A percentile compares a stretch with the other conserved stretches of the same genome.
phyloP scores from a whole-genome alignment of 208 protist species.

The Acanthamoeba triangularis region DNA sequence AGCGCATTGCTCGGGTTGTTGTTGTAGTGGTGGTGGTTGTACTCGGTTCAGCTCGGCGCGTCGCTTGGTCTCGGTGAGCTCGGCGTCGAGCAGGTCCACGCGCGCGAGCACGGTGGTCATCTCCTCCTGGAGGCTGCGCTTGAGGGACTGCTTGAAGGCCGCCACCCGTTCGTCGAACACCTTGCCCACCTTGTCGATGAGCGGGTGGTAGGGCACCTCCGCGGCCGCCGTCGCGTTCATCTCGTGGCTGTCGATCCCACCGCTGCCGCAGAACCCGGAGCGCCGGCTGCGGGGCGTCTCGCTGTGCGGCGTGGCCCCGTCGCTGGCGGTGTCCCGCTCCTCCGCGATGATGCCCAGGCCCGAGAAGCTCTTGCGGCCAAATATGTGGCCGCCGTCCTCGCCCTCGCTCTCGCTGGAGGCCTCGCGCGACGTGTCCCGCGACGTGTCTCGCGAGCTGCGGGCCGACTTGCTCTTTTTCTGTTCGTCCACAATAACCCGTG shows the following conservation, averaged over 20 bases:
- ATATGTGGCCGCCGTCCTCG: neutral
- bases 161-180: conserved; percentile 28
- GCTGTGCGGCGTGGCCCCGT: neutral
- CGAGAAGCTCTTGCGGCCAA: neutral
- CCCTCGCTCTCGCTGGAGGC: conserved; percentile 47
- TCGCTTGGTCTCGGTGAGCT: conserved; percentile 20
- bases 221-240: neutral
- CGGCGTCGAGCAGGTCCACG: neutral
- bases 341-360: conserved; percentile 26
- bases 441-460: neutral
- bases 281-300: neutral
- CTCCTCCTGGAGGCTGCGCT: conserved; percentile 51
- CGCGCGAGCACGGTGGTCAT: conserved; percentile 59
- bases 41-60: conserved; percentile 13
- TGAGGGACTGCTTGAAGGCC: neutral
- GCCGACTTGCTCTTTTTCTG: conserved; percentile 24
- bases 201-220: conserved; percentile 43
- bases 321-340: neutral
- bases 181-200: conserved; percentile 61
- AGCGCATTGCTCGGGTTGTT: too few relatives aligned
- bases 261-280: neutral
- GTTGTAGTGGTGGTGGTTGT: too few relatives aligned
- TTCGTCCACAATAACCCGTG: too few relatives aligned
- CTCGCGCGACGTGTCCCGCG: conserved; percentile 34
- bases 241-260: neutral